Conservation (phyloP, 1,284 basidiomycete genomes). For the Lentinula novae-zelandiae region DNA sequence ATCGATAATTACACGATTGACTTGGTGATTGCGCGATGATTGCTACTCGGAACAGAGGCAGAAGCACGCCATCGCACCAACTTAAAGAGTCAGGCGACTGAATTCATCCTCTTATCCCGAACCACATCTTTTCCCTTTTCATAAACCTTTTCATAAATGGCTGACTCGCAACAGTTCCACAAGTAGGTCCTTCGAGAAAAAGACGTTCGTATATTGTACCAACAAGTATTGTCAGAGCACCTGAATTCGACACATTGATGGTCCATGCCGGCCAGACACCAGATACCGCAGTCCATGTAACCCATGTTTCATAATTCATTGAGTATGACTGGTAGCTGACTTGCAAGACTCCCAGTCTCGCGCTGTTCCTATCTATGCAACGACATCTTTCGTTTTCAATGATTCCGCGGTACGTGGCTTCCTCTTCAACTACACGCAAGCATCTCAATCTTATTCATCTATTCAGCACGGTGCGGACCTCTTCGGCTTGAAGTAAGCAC, state of each 20-base stretch:
- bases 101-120: background rate
- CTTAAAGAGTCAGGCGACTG: background rate
- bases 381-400: constrained; percentile 79
- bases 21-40: constrained; percentile 6
- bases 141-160: constrained; percentile 4
- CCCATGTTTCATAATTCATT: background rate
- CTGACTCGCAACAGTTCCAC: constrained; percentile 27
- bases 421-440: background rate
- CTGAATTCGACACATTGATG: constrained; percentile 81
- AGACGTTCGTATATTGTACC: background rate
- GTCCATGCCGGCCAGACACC: constrained; percentile 78
- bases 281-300: constrained; percentile 61
- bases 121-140: background rate
- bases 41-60: background rate
- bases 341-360: constrained; percentile 39
- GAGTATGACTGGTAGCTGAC: background rate
- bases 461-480: constrained; percentile 78
- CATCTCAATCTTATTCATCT: background rate
- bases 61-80: constrained; percentile 7
- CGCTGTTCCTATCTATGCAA: constrained; percentile 80
- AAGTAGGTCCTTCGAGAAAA: constrained; percentile 19
- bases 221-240: constrained; percentile 36
- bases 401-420: constrained; percentile 51
- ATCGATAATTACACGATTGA: constrained; percentile 32
- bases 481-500: constrained; percentile 62